These are phyloP conservation scores for Mycena vulgaris DNA, from an alignment of 768 basidiomycete species.

Conservation along the genomic window DNA sequence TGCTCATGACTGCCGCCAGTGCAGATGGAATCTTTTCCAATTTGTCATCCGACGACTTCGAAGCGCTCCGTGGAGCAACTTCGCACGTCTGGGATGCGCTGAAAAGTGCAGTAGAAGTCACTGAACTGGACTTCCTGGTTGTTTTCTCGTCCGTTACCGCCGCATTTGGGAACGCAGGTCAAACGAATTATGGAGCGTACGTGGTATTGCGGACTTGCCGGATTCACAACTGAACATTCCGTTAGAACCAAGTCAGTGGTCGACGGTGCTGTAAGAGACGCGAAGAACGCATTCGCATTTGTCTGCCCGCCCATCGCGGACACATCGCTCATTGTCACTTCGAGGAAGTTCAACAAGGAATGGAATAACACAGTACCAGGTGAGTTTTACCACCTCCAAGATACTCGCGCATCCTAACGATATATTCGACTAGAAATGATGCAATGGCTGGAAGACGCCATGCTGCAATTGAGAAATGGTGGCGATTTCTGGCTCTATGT, in stretches of 20 bases:
- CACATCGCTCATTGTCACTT: constrained; percentile 25
- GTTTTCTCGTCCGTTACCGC: constrained; percentile 52
- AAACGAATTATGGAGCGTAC: constrained; percentile 56
- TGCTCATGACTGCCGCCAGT: no score
- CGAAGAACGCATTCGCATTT: constrained; percentile 53
- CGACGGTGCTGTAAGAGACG: constrained; percentile 40
- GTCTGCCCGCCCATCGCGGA: constrained; percentile 51
- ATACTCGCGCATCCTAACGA: not conserved
- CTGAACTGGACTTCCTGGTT: constrained; percentile 54
- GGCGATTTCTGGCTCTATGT: constrained; percentile 7
- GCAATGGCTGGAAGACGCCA: constrained; percentile 52
- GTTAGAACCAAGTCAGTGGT: constrained; percentile 53
- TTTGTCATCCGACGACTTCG: no score
- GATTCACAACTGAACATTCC: not conserved
- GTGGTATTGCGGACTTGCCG: no score
- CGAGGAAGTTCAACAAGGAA: no score
- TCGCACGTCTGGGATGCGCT: no score
- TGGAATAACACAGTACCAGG: no score
- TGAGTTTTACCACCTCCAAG: no score
- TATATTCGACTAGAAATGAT: constrained; percentile 44
- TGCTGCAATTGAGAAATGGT: constrained; percentile 25
- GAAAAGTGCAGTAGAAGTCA: constrained; percentile 42
- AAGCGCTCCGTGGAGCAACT: no score
- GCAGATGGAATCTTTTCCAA: constrained; percentile 50
- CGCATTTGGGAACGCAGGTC: constrained; percentile 54